Conservation (phyloP, 306 rosid genomes). For the Pachyrhizus erosus region DNA sequence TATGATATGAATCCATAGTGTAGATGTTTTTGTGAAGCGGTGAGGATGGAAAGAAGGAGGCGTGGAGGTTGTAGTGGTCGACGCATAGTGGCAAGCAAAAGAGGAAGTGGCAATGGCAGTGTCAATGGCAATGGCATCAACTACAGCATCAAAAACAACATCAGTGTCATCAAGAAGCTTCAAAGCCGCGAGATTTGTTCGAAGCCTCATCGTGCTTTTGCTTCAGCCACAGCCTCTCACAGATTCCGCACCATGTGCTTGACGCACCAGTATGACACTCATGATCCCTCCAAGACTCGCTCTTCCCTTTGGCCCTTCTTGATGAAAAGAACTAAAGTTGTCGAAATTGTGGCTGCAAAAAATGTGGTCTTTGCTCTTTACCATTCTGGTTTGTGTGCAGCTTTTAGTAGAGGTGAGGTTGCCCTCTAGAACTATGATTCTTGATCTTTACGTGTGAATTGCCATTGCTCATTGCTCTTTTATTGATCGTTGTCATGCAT, state of each 20-base stretch:
- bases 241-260: slow-evolving; percentile 84
- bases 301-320: slow-evolving; percentile 73
- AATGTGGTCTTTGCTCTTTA: slow-evolving; percentile 82
- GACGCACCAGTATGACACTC: slow-evolving; percentile 79
- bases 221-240: slow-evolving; percentile 74
- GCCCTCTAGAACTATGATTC: background rate
- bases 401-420: slow-evolving; percentile 78
- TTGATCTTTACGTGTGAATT: slow-evolving; percentile 11
- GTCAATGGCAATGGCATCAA: slow-evolving; percentile 43
- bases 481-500: background rate
- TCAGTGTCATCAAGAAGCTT: slow-evolving; percentile 67
- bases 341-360: slow-evolving; percentile 88
- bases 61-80: slow-evolving; percentile 67
- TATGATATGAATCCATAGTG: background rate
- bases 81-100: slow-evolving; percentile 75
- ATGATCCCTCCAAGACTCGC: slow-evolving; percentile 70
- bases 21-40: background rate
- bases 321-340: slow-evolving; percentile 78
- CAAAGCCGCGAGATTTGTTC: slow-evolving; percentile 83
- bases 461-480: background rate
- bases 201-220: slow-evolving; percentile 77
- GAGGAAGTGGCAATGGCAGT: slow-evolving; percentile 38
- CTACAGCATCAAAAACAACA: background rate
- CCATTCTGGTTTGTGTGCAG: slow-evolving; percentile 93
- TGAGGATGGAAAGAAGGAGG: slow-evolving; percentile 78